A percentile compares a stretch with the other conserved stretches of the same genome.
Evolutionary conservation across 2,329 filamentous ascomycete species (phyloP).

Genomic region (Westerdykella ornata): DNA sequence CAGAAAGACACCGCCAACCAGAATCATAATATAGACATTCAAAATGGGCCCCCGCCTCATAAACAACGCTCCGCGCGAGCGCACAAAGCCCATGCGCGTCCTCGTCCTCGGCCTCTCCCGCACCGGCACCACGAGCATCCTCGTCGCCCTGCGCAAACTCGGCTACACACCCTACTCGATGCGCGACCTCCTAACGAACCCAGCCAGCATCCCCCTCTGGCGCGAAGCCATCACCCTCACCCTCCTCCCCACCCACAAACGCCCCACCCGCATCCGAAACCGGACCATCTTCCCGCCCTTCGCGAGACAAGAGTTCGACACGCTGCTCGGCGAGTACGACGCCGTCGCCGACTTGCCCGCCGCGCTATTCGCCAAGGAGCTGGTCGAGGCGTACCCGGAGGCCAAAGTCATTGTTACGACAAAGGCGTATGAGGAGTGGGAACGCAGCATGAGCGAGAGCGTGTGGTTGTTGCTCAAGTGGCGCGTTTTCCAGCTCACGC

Average conservation of each 20-base stretch:
- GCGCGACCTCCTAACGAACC: constrained; percentile 16
- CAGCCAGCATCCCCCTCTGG: constrained; percentile 19
- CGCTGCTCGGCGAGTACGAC: constrained; percentile 41
- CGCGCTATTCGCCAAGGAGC: constrained; percentile 22
- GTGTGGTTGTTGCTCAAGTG: constrained; percentile 23
- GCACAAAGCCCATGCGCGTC: constrained; percentile 65
- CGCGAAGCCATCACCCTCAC: constrained; percentile 26
- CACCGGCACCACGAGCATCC: constrained; percentile 58
- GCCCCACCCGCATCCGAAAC: background rate
- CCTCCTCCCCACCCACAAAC: constrained; percentile 12
- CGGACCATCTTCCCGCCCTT: constrained; percentile 15
- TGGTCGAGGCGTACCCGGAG: constrained; percentile 28
- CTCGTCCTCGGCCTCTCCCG: constrained; percentile 63
- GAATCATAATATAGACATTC: background rate
- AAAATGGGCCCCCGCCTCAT: constrained; percentile 37
- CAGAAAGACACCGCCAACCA: background rate
- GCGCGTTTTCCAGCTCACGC: constrained; percentile 11
- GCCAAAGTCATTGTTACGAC: constrained; percentile 32
- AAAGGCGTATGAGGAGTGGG: constrained; percentile 24
- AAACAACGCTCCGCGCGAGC: constrained; percentile 58
- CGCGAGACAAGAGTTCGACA: constrained; percentile 41
- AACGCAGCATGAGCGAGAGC: constrained; percentile 19
- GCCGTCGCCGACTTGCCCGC: constrained; percentile 27
- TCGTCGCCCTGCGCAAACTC: constrained; percentile 41
- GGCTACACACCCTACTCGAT: constrained; percentile 24